A percentile compares a stretch with the other conserved stretches of the same genome.
These are phyloP conservation scores for Myriosclerotinia duriaeana DNA, from an alignment of 2,329 filamentous ascomycete species.

Conservation along the genomic window DNA sequence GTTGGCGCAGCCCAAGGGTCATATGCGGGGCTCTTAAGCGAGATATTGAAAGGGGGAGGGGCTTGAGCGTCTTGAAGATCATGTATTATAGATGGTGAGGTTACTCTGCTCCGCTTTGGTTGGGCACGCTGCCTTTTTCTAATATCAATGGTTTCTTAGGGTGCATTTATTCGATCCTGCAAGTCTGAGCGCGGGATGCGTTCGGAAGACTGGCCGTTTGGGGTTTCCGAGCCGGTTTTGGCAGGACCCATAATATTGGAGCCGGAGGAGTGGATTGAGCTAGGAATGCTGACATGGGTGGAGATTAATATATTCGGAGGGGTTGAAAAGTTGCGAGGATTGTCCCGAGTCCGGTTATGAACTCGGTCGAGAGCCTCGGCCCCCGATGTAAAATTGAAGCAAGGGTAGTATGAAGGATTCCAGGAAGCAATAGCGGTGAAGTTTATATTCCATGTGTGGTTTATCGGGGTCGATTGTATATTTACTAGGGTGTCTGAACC, in stretches of 20 bases:
- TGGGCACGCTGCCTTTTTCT: not conserved
- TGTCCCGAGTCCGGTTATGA: not conserved
- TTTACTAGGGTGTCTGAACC: not conserved
- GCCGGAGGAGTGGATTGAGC: no score
- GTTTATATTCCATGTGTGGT: not conserved
- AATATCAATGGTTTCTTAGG: not conserved
- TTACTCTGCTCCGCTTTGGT: not conserved
- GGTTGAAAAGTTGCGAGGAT: not conserved
- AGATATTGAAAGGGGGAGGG: constrained; percentile 11
- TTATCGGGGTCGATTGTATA: not conserved
- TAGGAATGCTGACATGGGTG: not conserved
- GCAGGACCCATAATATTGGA: not conserved
- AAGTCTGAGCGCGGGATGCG: not conserved
- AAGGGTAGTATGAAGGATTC: not conserved
- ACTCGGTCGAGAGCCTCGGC: not conserved
- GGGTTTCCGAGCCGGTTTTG: not conserved
- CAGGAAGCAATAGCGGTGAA: constrained; percentile 1
- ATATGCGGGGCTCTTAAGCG: constrained; percentile 10
- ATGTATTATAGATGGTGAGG: not conserved
- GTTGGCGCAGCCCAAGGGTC: not conserved
- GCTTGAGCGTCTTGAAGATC: not conserved
- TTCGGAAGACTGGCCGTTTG: not conserved
- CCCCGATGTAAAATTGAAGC: no score
- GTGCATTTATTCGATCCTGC: not conserved
- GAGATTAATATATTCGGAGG: not conserved